Percentiles rank a stretch among this genome's conserved stretches.
Conservation (phyloP, 805 yeast genomes). For the Metschnikowia hibisci region DNA sequence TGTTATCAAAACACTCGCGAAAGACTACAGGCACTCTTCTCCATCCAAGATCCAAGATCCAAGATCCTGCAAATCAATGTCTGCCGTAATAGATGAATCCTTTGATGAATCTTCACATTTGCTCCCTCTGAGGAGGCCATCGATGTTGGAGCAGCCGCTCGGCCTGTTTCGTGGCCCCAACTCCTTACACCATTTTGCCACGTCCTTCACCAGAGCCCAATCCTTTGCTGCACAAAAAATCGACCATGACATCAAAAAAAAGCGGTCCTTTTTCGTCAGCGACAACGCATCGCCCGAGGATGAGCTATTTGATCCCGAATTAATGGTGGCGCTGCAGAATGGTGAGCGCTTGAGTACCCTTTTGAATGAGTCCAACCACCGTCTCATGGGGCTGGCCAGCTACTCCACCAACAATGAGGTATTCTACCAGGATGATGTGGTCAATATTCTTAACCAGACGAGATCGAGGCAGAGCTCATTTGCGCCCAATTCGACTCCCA, state of each 20-base stretch:
- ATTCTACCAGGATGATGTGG: constrained; percentile 38
- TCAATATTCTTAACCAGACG: constrained; percentile 22
- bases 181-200: constrained; percentile 74
- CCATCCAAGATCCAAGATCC: too few species aligned
- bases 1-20: constrained; percentile 5
- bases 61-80: constrained; percentile 4
- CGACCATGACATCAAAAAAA: constrained; percentile 52
- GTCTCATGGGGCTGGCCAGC: constrained; percentile 7
- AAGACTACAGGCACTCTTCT: not conserved
- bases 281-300: constrained; percentile 40
- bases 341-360: constrained; percentile 66
- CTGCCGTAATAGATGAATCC: constrained; percentile 13
- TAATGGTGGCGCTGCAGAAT: constrained; percentile 58
- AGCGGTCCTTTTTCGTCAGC: constrained; percentile 55
- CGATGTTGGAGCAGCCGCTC: constrained; percentile 32
- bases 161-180: constrained; percentile 64
- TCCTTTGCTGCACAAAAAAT: constrained; percentile 43
- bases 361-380: constrained; percentile 15
- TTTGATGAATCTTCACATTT: constrained; percentile 13
- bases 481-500: constrained; percentile 10
- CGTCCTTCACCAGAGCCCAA: constrained; percentile 76
- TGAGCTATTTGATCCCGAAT: constrained; percentile 63
- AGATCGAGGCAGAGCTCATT: constrained; percentile 29
- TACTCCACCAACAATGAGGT: constrained; percentile 28
- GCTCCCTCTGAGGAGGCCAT: constrained; percentile 11